Evolutionary conservation across 2,329 filamentous ascomycete genomes (phyloP).

Genomic region (Fusarium sp.): DNA sequence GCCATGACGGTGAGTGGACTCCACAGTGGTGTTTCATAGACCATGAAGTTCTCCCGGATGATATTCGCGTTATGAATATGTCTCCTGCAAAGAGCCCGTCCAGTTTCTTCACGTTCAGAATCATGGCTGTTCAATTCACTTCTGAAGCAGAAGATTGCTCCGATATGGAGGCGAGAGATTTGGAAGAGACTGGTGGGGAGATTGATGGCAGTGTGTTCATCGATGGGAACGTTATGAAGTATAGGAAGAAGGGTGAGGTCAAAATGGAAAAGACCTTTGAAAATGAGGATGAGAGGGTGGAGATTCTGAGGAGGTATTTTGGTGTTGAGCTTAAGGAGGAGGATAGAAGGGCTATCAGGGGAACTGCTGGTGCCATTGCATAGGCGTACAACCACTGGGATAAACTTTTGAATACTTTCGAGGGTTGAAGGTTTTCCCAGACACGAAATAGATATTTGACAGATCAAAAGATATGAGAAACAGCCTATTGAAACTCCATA

Average conservation of each 20-base stretch:
- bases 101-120: slow-evolving; percentile 29
- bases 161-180: not conserved
- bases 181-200: not conserved
- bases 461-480: not conserved
- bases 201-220: slow-evolving; percentile 21
- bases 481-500: slow-evolving; percentile 14
- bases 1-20: not conserved
- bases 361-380: slow-evolving; percentile 13
- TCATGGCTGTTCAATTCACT: slow-evolving; percentile 21
- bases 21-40: slow-evolving; percentile 30
- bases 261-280: slow-evolving; percentile 15
- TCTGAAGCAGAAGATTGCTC: slow-evolving; percentile 11
- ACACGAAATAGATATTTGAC: no score
- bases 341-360: slow-evolving; percentile 13
- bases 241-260: not conserved
- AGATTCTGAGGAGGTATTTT: slow-evolving; percentile 10
- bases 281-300: slow-evolving; percentile 7
- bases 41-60: slow-evolving; percentile 18
- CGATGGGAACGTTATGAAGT: slow-evolving; percentile 7
- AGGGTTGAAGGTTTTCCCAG: not conserved
- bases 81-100: slow-evolving; percentile 21
- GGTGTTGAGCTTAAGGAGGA: not conserved
- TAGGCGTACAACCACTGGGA: not conserved
- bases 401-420: not conserved
- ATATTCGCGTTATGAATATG: slow-evolving; percentile 31